Percentiles rank a stretch among this genome's conserved stretches.
Evolutionary conservation across 1,284 basidiomycete species (phyloP).

Genomic region (Malassezia slooffiae): DNA sequence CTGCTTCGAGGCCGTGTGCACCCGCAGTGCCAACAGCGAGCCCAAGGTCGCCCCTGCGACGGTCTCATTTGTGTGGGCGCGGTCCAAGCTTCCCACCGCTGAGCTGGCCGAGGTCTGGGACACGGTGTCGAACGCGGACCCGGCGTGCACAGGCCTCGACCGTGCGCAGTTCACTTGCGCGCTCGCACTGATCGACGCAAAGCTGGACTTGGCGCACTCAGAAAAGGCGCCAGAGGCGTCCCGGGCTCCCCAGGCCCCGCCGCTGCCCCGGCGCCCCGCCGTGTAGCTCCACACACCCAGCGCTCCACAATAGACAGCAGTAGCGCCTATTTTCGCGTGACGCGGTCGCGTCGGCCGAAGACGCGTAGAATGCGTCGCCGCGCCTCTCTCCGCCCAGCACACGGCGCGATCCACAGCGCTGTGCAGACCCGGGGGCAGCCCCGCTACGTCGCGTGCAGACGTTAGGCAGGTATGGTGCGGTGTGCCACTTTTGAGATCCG

Average conservation of each 20-base stretch:
- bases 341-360: conserved; percentile 3
- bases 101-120: conserved; percentile 12
- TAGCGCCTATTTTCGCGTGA: too few relatives aligned
- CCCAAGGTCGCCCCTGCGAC: too few relatives aligned
- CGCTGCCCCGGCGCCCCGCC: too few relatives aligned
- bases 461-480: conserved; percentile 45
- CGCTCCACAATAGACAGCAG: too few relatives aligned
- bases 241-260: too few relatives aligned
- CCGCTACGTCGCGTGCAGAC: too few relatives aligned
- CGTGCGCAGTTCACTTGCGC: conserved; percentile 3
- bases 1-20: neutral
- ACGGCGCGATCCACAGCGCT: too few relatives aligned
- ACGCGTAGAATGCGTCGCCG: conserved; percentile 2
- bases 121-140: conserved; percentile 1
- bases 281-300: too few relatives aligned
- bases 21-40: too few relatives aligned
- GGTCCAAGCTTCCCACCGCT: neutral
- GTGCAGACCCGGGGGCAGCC: too few relatives aligned
- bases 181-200: conserved; percentile 7
- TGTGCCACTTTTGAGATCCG: conserved; percentile 45
- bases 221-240: too few relatives aligned
- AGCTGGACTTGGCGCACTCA: too few relatives aligned
- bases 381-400: neutral
- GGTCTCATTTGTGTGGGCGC: neutral
- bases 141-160: neutral